Conservation (phyloP, 768 basidiomycete species). For the Kwoniella bestiolae region DNA sequence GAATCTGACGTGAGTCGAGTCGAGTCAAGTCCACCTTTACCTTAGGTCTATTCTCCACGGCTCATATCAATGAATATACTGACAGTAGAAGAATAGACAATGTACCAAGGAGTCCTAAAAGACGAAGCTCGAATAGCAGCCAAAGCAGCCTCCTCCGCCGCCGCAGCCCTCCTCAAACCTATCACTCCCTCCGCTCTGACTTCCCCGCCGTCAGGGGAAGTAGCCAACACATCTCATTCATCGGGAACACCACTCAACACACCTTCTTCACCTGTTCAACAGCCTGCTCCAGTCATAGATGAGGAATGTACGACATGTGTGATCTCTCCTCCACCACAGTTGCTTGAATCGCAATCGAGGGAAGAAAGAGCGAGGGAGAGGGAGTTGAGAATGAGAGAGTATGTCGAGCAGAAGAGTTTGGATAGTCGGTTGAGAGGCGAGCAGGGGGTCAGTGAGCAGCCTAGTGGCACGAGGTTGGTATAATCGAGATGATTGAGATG, state of each 20-base stretch:
- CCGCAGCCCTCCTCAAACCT: constrained; percentile 2
- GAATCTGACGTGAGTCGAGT: constrained; percentile 74
- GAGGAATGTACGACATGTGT: constrained; percentile 45
- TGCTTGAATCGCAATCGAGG: constrained; percentile 38
- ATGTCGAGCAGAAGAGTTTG: constrained; percentile 46
- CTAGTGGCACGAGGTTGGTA: constrained; percentile 1
- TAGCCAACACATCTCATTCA: constrained; percentile 4
- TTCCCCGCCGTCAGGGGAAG: neutral
- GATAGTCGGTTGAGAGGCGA: constrained; percentile 41
- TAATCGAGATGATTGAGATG: neutral
- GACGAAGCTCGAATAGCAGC: constrained; percentile 80
- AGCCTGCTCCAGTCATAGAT: constrained; percentile 42
- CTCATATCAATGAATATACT: neutral
- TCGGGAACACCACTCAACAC: constrained; percentile 28
- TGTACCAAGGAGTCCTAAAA: constrained; percentile 87
- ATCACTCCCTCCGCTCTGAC: neutral
- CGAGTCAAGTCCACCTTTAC: no score
- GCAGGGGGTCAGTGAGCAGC: constrained; percentile 31
- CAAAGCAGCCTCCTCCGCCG: constrained; percentile 64
- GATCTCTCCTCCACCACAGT: constrained; percentile 44
- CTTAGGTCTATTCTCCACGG: neutral
- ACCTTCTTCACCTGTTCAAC: constrained; percentile 34
- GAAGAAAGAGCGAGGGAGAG: constrained; percentile 38
- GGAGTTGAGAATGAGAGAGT: constrained; percentile 43
- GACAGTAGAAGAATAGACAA: constrained; percentile 63